Evolutionary conservation across 306 rosid species (phyloP).

Genomic region (Cicer judaicum): DNA sequence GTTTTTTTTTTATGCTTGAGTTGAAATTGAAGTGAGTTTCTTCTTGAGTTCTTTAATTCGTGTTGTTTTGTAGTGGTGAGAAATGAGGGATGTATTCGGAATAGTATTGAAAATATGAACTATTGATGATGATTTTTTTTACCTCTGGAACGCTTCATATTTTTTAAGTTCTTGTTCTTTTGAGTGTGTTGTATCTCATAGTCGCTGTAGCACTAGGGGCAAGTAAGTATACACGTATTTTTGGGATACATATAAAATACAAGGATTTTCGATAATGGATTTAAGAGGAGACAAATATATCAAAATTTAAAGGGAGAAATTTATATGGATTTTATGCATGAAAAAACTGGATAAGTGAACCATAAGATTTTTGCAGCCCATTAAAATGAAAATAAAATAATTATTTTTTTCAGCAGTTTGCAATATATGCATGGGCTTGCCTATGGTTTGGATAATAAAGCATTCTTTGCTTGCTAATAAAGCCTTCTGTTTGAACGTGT

Average conservation of each 20-base stretch:
- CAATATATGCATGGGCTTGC: conserved; percentile 28
- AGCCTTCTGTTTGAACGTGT: too few species aligned
- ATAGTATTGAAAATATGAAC: not conserved
- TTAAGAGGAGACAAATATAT: not conserved
- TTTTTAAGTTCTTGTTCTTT: not conserved
- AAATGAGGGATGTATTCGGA: conserved; percentile 2
- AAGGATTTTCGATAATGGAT: not conserved
- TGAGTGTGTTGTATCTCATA: not conserved
- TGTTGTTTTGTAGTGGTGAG: not conserved
- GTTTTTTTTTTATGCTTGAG: not conserved
- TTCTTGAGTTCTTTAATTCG: not conserved
- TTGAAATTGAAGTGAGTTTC: conserved; percentile 16
- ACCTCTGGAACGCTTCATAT: not conserved
- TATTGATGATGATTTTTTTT: not conserved
- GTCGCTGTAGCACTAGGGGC: not conserved
- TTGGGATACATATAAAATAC: not conserved
- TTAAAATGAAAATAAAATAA: not conserved
- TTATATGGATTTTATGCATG: not conserved
- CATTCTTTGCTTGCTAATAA: not conserved
- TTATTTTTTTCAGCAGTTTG: not conserved
- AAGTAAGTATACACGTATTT: not conserved
- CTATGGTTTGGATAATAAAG: conserved; percentile 19
- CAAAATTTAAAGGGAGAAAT: not conserved
- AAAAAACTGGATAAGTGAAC: conserved; percentile 2
- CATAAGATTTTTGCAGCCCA: conserved; percentile 16